phyloP scores from a whole-genome alignment of 345 rosid genomes.

The Capsella bursapastoris region DNA sequence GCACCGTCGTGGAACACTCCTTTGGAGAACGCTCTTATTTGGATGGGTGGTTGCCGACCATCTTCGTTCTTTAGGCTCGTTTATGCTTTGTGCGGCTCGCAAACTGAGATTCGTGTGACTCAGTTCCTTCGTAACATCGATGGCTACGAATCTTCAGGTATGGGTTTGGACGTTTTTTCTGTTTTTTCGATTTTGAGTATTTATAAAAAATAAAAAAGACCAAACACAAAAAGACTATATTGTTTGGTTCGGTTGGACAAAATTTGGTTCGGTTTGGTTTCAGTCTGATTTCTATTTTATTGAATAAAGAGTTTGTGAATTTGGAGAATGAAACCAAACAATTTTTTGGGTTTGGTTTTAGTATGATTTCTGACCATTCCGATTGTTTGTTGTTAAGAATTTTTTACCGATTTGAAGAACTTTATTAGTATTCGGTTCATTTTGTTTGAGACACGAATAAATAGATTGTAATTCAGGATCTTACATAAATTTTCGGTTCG shows the following conservation, averaged over 20 bases:
- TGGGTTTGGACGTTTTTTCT: neutral
- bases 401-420: neutral
- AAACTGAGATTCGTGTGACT: slow-evolving; percentile 42
- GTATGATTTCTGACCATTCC: neutral
- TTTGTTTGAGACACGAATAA: neutral
- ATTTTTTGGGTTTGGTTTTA: neutral
- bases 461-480: neutral
- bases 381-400: too few species aligned
- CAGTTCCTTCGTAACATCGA: slow-evolving; percentile 38
- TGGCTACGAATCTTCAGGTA: slow-evolving; percentile 36
- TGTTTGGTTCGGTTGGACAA: neutral
- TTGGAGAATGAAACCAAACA: too few species aligned
- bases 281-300: neutral
- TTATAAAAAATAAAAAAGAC: too few species aligned
- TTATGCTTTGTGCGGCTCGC: slow-evolving; percentile 46
- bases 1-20: slow-evolving; percentile 53
- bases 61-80: slow-evolving; percentile 50
- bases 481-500: neutral
- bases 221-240: too few species aligned
- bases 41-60: slow-evolving; percentile 62
- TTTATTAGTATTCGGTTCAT: neutral
- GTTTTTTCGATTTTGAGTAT: neutral
- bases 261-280: neutral
- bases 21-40: slow-evolving; percentile 53
- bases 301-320: neutral